Evolutionary conservation across 2,329 filamentous ascomycete genomes (phyloP), one percentile per base, ranked within the genome.

Genomic region (Penicillium corylophilum): DNA sequence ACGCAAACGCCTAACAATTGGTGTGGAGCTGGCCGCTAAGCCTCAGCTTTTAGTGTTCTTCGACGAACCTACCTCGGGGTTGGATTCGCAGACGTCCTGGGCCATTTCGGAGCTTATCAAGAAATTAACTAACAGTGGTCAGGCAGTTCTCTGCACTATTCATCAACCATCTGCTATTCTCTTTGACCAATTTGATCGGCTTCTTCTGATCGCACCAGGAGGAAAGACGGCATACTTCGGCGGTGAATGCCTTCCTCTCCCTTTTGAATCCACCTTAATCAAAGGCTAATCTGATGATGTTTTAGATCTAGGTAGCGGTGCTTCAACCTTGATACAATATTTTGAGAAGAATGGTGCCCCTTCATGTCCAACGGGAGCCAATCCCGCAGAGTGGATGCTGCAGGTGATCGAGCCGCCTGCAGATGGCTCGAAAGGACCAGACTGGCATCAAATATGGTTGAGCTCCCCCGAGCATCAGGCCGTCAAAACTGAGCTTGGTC

Each of bases 81-180:
- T 96, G 5, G 92, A 96, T 70, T 89, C 85, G 62, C 90, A 95
- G 71, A 95, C 90, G 0, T 91, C 90, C 0, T 96, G 89, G 89
- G 88, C 90, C 55, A 95, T 96, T 64, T 81, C 89, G 46, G 86
- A 89, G 63, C 80, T 96, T 6, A 81, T 96, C 48, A 86, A 93
- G 70, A 95, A 95, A 75, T 79, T 96, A 23, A 90, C 90, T 63
- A 89, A 93, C 70, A 87, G 85, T 56, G 91, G 92, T n/a, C 89
- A 94, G 69, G 91, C 92, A 38, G 88, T 96, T 68, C 82, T 96
- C 9, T 95, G 90, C 75, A 96, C 92, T 0, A 96, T 96, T 55
- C 92, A 96, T 70, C 92, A 96, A 71, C 92, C 92, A 9, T 94
- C 89, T 9, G 90, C 90, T 29, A 90, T 95, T 79, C 79, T 96